Evolutionary conservation across 2,329 filamentous ascomycete genomes (phyloP).

Genomic region (Nannizziopsis arthrosporioides): DNA sequence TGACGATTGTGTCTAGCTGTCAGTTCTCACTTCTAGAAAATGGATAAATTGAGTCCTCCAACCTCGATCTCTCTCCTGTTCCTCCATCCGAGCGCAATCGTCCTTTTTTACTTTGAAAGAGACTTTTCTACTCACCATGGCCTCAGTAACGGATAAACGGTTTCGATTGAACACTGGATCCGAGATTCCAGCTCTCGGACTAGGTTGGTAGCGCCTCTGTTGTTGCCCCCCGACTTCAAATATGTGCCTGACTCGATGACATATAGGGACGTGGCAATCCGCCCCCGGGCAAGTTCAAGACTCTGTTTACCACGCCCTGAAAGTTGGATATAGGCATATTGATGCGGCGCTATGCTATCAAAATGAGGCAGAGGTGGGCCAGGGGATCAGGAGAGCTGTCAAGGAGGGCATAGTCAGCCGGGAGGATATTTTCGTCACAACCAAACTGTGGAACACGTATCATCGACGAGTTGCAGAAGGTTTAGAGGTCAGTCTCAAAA

Average conservation of each 20-base stretch:
- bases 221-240: background rate
- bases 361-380: constrained; percentile 69
- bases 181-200: constrained; percentile 52
- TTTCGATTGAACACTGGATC: constrained; percentile 55
- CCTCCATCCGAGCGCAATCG: background rate
- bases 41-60: background rate
- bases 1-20: background rate
- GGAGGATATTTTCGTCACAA: constrained; percentile 70
- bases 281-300: constrained; percentile 46
- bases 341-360: constrained; percentile 30
- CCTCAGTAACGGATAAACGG: constrained; percentile 34
- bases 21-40: background rate
- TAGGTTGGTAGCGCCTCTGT: constrained; percentile 37
- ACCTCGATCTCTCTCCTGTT: background rate
- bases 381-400: constrained; percentile 63
- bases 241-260: constrained; percentile 3
- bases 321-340: constrained; percentile 20
- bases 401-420: constrained; percentile 56
- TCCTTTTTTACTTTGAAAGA: background rate
- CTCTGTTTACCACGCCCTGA: constrained; percentile 39
- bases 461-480: constrained; percentile 57
- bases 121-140: constrained; percentile 35
- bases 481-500: constrained; percentile 60
- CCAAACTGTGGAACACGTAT: constrained; percentile 77
- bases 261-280: constrained; percentile 51